phyloP scores from a whole-genome alignment of 1,284 basidiomycete genomes.

The Hymenochaete sp. region DNA sequence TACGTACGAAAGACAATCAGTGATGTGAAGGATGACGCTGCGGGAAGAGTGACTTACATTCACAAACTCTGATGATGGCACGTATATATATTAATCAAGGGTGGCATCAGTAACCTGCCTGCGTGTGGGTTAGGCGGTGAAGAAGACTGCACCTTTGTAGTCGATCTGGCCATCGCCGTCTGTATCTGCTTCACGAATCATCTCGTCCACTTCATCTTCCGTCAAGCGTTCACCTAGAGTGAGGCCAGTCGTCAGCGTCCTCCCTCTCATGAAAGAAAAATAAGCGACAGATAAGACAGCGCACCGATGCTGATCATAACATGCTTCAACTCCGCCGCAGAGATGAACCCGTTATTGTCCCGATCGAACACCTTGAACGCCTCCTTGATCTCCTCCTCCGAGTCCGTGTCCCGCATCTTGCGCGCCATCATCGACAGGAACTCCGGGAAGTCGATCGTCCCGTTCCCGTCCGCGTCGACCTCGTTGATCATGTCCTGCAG shows the following conservation, averaged over 20 bases:
- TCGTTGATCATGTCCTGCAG: constrained; percentile 97
- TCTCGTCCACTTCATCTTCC: constrained; percentile 91
- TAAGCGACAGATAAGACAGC: constrained; percentile 26
- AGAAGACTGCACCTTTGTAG: constrained; percentile 54
- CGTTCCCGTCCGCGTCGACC: constrained; percentile 72
- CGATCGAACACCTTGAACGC: constrained; percentile 83
- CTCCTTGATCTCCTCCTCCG: constrained; percentile 67
- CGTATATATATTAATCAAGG: constrained; percentile 2
- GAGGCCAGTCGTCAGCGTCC: too few relatives aligned
- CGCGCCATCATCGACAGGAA: constrained; percentile 96
- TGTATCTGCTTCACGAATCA: constrained; percentile 97
- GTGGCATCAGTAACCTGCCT: background rate
- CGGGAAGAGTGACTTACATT: constrained; percentile 36
- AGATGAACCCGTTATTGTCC: constrained; percentile 77
- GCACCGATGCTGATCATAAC: constrained; percentile 89
- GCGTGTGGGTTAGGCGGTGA: constrained; percentile 12
- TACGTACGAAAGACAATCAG: constrained; percentile 23
- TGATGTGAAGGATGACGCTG: background rate
- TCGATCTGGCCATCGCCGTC: constrained; percentile 92
- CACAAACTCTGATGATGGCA: constrained; percentile 49
- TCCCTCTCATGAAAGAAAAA: constrained; percentile 8
- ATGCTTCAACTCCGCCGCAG: constrained; percentile 74
- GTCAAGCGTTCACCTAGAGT: constrained; percentile 80
- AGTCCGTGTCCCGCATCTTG: constrained; percentile 92
- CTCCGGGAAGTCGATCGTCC: constrained; percentile 94